Evolutionary conservation across 2,329 filamentous ascomycete species (phyloP).

Genomic region (Colletotrichum tropicale): DNA sequence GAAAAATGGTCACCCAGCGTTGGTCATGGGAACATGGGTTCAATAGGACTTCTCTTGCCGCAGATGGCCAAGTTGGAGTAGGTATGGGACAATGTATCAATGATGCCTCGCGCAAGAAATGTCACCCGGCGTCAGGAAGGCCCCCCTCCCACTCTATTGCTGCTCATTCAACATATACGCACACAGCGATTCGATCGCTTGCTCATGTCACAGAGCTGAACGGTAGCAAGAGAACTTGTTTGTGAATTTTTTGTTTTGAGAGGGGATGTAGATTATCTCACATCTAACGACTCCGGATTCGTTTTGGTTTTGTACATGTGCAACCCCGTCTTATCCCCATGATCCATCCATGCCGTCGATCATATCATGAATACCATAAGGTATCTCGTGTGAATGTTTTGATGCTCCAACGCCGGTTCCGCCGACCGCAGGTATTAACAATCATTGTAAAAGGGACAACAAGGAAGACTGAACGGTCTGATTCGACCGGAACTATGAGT

Average conservation of each 20-base stretch:
- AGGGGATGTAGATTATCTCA: constrained; percentile 62
- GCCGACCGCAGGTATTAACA: constrained; percentile 50
- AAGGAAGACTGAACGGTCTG: constrained; percentile 30
- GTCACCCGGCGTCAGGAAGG: neutral
- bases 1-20: neutral
- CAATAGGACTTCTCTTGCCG: neutral
- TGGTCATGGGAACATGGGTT: neutral
- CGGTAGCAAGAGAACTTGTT: neutral
- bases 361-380: constrained; percentile 50
- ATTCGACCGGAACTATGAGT: constrained; percentile 49
- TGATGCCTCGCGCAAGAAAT: neutral
- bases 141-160: neutral
- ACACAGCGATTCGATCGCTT: neutral
- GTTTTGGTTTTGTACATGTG: constrained; percentile 48
- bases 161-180: neutral
- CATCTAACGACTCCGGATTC: constrained; percentile 47
- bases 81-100: neutral
- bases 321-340: constrained; percentile 43
- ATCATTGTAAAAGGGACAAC: constrained; percentile 46
- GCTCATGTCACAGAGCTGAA: neutral
- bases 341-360: constrained; percentile 46
- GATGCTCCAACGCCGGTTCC: constrained; percentile 58
- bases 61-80: neutral
- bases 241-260: constrained; percentile 40
- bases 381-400: constrained; percentile 47